Percentiles rank a stretch among this genome's conserved stretches.
phyloP scores from a whole-genome alignment of 371 early-diverging fungal genomes.

The Mortierella sp. region DNA sequence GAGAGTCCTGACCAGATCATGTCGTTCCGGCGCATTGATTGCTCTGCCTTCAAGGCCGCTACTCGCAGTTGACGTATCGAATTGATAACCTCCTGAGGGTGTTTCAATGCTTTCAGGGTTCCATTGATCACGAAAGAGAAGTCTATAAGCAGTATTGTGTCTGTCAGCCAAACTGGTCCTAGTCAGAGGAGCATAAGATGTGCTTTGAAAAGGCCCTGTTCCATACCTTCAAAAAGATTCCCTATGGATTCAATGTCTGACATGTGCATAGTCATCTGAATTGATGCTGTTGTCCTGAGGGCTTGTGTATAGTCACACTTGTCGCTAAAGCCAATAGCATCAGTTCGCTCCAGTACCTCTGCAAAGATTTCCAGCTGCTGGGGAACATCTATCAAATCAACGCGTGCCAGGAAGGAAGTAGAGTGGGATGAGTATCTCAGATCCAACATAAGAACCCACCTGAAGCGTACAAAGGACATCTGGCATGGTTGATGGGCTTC shows the following conservation, averaged over 20 bases:
- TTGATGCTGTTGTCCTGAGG: conserved; percentile 28
- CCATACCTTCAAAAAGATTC: conserved; percentile 48
- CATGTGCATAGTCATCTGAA: conserved; percentile 37
- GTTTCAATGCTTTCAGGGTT: conserved; percentile 39
- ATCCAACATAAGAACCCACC: too few species aligned
- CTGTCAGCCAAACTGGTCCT: too few species aligned
- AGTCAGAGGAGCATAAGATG: not conserved
- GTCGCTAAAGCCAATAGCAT: conserved; percentile 19
- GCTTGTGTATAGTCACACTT: conserved; percentile 22
- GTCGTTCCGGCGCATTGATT: conserved; percentile 32
- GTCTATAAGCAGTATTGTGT: conserved; percentile 9
- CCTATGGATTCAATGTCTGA: conserved; percentile 51
- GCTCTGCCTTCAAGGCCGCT: conserved; percentile 22
- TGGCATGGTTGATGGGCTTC: too few species aligned
- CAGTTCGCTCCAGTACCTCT: conserved; percentile 14
- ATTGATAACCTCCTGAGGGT: conserved; percentile 40
- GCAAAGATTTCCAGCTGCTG: conserved; percentile 32
- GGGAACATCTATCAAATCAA: conserved; percentile 46
- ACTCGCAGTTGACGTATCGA: conserved; percentile 29
- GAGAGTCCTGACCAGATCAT: conserved; percentile 41
- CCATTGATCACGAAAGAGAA: conserved; percentile 54
- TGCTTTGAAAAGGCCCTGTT: not conserved
- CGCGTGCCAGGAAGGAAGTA: too few species aligned
- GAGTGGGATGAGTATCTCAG: too few species aligned
- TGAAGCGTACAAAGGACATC: too few species aligned